Percentiles rank a stretch among this genome's conserved stretches.
These are phyloP conservation scores for Trichoderma gamsii DNA, from an alignment of 495 filamentous ascomycete species.

Conservation along the genomic window DNA sequence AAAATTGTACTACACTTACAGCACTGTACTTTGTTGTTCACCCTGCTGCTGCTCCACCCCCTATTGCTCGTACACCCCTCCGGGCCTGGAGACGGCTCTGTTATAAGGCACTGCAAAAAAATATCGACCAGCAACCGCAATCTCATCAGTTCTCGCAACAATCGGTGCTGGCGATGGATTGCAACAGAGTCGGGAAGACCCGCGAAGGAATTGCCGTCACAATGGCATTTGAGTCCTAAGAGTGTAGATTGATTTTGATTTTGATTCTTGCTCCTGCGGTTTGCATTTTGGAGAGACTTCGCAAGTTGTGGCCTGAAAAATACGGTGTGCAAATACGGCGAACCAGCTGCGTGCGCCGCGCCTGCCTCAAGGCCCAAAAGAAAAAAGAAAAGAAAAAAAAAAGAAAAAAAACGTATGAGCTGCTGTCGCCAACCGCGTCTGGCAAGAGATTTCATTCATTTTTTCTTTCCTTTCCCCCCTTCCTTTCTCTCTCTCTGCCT, in stretches of 20 bases:
- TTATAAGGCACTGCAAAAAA: not conserved
- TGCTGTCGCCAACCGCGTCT: not conserved
- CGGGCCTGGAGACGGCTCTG: not conserved
- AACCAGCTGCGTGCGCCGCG: not conserved
- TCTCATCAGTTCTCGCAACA: not conserved
- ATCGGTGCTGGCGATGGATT: not conserved
- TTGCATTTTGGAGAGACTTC: not conserved
- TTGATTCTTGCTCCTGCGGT: not conserved
- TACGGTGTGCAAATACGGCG: constrained; percentile 2
- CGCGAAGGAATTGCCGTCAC: not conserved
- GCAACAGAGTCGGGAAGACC: not conserved
- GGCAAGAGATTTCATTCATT: not conserved
- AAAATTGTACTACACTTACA: not conserved
- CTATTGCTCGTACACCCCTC: not conserved
- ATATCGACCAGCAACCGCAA: not conserved
- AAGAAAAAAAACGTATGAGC: not conserved
- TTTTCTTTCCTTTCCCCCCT: not conserved
- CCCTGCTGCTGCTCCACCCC: not conserved
- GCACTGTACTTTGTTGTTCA: not conserved
- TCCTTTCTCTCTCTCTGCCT: not conserved
- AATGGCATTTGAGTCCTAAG: not conserved
- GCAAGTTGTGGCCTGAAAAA: not conserved
- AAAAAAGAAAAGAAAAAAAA: not conserved
- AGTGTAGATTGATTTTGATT: not conserved
- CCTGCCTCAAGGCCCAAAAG: not conserved